A percentile compares a stretch with the other conserved stretches of the same genome.
Evolutionary conservation across 495 filamentous ascomycete genomes (phyloP).

Genomic region (Neurospora discreta): DNA sequence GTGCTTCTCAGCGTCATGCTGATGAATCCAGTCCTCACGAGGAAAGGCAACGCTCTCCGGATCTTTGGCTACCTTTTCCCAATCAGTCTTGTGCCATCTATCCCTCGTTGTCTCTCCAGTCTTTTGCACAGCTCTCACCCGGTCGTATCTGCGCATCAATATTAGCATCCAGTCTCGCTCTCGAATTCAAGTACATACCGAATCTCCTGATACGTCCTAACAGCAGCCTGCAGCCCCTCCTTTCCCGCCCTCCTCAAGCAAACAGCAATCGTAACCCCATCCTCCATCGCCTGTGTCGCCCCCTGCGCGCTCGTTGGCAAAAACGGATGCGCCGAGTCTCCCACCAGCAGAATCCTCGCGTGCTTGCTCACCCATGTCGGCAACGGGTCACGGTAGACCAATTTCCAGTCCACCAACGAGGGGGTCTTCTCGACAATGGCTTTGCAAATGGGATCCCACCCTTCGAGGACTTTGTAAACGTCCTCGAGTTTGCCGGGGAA

Average conservation of each 20-base stretch:
- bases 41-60: slow-evolving; percentile 43
- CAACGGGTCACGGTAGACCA: slow-evolving; percentile 55
- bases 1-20: slow-evolving; percentile 44
- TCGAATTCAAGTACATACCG: slow-evolving; percentile 12
- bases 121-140: slow-evolving; percentile 37
- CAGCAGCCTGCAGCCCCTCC: slow-evolving; percentile 32
- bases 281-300: slow-evolving; percentile 56
- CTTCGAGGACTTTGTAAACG: slow-evolving; percentile 46
- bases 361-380: slow-evolving; percentile 50
- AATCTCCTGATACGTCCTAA: slow-evolving; percentile 28
- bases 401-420: slow-evolving; percentile 52
- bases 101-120: slow-evolving; percentile 43
- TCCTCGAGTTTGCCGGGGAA: slow-evolving; percentile 48
- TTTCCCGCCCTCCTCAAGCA: slow-evolving; percentile 46
- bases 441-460: slow-evolving; percentile 49
- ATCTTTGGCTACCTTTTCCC: slow-evolving; percentile 38
- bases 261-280: slow-evolving; percentile 48
- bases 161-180: slow-evolving; percentile 1
- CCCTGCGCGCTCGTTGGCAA: slow-evolving; percentile 53
- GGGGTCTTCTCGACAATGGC: slow-evolving; percentile 52
- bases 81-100: slow-evolving; percentile 47
- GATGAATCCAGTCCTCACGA: slow-evolving; percentile 44
- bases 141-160: slow-evolving; percentile 25
- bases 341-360: slow-evolving; percentile 45
- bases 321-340: slow-evolving; percentile 56